These are phyloP conservation scores for Isatis lusitanica DNA, from an alignment of 441 rosid species.

Conservation along the genomic window DNA sequence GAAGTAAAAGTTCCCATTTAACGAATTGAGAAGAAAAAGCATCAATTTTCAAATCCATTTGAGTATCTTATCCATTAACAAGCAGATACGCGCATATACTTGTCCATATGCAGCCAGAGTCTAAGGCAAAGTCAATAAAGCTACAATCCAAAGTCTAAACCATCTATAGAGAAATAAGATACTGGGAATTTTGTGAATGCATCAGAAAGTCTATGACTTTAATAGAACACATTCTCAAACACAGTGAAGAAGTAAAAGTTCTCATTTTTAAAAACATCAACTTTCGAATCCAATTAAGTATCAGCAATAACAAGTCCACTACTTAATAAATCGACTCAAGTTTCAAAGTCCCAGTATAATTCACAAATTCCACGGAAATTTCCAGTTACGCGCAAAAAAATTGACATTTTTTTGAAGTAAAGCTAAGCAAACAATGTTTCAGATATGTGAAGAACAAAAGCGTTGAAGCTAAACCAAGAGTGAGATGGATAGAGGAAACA, in stretches of 20 bases:
- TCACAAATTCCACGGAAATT: not conserved
- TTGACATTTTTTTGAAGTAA: not conserved
- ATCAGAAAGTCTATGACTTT: too few relatives aligned
- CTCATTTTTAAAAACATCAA: too few relatives aligned
- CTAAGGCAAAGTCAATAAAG: not conserved
- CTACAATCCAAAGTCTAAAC: too few relatives aligned
- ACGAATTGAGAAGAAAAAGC: not conserved
- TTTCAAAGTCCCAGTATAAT: not conserved
- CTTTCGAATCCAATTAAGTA: too few relatives aligned
- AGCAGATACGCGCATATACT: not conserved
- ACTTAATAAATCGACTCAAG: not conserved
- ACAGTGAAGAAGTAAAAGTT: too few relatives aligned
- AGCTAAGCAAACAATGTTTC: constrained; percentile 2
- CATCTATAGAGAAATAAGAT: too few relatives aligned
- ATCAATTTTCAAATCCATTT: not conserved
- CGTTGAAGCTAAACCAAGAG: not conserved
- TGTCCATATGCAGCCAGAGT: not conserved
- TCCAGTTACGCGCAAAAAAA: not conserved
- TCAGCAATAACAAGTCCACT: not conserved
- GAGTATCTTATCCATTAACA: not conserved
- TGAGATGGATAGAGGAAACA: not conserved
- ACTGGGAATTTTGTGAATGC: too few relatives aligned
- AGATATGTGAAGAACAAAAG: not conserved
- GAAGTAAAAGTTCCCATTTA: not conserved
- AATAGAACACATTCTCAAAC: too few relatives aligned